Evolutionary conservation across 2,329 filamentous ascomycete species (phyloP).

Genomic region (Ophiobolus disseminans): DNA sequence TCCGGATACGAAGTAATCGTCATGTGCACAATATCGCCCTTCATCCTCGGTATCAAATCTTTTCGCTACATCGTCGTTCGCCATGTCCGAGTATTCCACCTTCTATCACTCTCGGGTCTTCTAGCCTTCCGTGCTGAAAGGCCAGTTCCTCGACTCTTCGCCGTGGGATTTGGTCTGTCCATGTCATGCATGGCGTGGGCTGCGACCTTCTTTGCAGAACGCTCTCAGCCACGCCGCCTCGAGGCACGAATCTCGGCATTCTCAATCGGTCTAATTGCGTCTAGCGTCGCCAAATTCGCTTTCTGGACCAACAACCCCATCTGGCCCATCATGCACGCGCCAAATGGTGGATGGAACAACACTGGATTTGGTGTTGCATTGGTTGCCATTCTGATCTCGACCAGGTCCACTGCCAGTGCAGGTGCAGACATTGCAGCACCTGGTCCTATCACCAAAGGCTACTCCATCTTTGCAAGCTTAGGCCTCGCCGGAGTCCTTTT

Average conservation of each 20-base stretch:
- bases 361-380: constrained; percentile 78
- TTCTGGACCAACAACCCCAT: constrained; percentile 95
- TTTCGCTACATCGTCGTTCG: constrained; percentile 72
- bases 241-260: constrained; percentile 84
- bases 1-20: constrained; percentile 93
- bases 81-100: constrained; percentile 74
- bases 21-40: constrained; percentile 81
- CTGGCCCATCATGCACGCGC: constrained; percentile 91
- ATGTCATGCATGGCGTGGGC: constrained; percentile 85
- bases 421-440: constrained; percentile 56
- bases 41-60: constrained; percentile 74
- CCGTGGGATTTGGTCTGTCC: constrained; percentile 79
- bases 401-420: constrained; percentile 64
- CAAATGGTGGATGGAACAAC: constrained; percentile 92
- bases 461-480: constrained; percentile 73
- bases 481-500: constrained; percentile 88
- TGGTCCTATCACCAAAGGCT: constrained; percentile 66
- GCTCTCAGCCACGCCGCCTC: constrained; percentile 74
- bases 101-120: constrained; percentile 79
- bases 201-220: constrained; percentile 80
- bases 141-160: constrained; percentile 78
- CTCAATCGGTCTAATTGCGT: constrained; percentile 80
- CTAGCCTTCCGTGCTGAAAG: constrained; percentile 77
- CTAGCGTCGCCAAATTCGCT: constrained; percentile 88
- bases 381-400: constrained; percentile 77